A percentile compares a stretch with the other conserved stretches of the same genome.
Evolutionary conservation across 2,329 filamentous ascomycete genomes (phyloP).

Genomic region (Dothiorella sarmentorum): DNA sequence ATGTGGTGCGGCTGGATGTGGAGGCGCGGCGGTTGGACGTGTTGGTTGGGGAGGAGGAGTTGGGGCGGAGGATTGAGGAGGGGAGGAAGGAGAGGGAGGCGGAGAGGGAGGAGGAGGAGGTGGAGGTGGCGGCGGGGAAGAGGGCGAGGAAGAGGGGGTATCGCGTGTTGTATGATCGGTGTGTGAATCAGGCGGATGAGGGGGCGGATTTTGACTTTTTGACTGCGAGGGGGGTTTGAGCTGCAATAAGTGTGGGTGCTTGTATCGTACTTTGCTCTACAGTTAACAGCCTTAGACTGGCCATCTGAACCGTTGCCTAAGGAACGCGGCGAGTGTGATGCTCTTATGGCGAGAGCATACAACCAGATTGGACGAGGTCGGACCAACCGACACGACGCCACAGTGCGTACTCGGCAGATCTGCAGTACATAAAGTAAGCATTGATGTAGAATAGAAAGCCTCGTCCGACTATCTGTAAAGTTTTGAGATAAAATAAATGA

Average conservation of each 20-base stretch:
- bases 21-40: conserved; percentile 42
- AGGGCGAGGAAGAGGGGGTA: conserved; percentile 50
- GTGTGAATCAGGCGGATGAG: conserved; percentile 58
- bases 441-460: neutral
- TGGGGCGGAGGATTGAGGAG: conserved; percentile 37
- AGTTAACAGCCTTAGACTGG: too few relatives aligned
- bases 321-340: too few relatives aligned
- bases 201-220: conserved; percentile 63
- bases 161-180: conserved; percentile 56
- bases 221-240: conserved; percentile 33
- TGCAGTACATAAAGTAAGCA: conserved; percentile 48
- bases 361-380: too few relatives aligned
- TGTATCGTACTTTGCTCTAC: too few relatives aligned
- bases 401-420: too few relatives aligned
- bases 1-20: conserved; percentile 47
- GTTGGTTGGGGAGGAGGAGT: conserved; percentile 41
- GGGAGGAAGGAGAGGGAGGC: conserved; percentile 24
- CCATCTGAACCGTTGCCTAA: too few relatives aligned
- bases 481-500: neutral
- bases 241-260: too few relatives aligned
- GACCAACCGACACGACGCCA: too few relatives aligned
- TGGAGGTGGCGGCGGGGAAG: conserved; percentile 27
- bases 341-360: too few relatives aligned
- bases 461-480: neutral
- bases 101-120: conserved; percentile 26